Percentiles rank a stretch among this genome's conserved stretches.
These are phyloP conservation scores for Penicillium odoratum DNA, from an alignment of 495 filamentous ascomycete genomes.

Conservation along the genomic window DNA sequence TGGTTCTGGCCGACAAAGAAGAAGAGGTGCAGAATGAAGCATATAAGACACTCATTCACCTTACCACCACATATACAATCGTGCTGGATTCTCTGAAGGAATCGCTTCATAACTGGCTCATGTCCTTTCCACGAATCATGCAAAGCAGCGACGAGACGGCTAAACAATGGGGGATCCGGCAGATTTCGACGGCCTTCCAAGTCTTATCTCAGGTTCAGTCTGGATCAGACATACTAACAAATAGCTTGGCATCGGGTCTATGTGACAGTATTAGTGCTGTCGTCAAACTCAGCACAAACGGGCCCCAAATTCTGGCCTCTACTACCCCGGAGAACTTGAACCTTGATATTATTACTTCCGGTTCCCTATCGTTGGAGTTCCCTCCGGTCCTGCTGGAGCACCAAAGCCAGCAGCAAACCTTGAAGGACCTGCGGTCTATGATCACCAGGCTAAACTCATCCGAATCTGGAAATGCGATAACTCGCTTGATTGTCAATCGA, in stretches of 20 bases:
- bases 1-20: conserved; percentile 64
- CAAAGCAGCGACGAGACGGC: conserved; percentile 77
- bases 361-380: conserved; percentile 44
- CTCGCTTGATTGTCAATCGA: conserved; percentile 58
- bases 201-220: conserved; percentile 63
- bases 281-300: conserved; percentile 29
- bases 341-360: conserved; percentile 25
- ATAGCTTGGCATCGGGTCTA: conserved; percentile 58
- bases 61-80: conserved; percentile 61
- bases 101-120: conserved; percentile 77
- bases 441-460: conserved; percentile 41
- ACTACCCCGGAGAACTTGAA: conserved; percentile 16
- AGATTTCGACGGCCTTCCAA: conserved; percentile 71
- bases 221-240: conserved; percentile 69
- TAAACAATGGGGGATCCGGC: conserved; percentile 69
- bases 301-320: conserved; percentile 30
- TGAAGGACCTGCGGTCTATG: conserved; percentile 51
- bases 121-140: conserved; percentile 77
- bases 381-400: conserved; percentile 52
- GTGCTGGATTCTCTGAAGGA: conserved; percentile 68
- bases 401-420: conserved; percentile 63
- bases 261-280: conserved; percentile 47
- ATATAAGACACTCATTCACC: conserved; percentile 51
- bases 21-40: conserved; percentile 39
- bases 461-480: conserved; percentile 44